phyloP scores from a whole-genome alignment of 495 filamentous ascomycete genomes.

The Lophium mytilinum region DNA sequence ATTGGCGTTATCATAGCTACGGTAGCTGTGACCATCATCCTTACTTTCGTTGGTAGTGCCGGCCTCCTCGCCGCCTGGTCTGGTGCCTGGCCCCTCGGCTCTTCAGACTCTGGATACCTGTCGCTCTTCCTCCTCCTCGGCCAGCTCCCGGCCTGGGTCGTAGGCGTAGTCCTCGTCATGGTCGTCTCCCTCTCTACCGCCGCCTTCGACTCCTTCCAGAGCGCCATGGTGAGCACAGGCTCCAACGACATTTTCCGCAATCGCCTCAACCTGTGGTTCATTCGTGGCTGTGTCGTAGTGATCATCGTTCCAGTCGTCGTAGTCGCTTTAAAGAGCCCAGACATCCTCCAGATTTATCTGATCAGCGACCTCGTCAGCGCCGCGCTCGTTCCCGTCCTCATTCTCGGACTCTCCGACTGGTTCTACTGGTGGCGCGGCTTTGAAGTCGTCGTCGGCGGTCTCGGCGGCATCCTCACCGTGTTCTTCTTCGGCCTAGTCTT shows the following conservation, averaged over 20 bases:
- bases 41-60: conserved; percentile 57
- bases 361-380: conserved; percentile 68
- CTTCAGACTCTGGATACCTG: conserved; percentile 51
- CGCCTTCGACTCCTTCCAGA: conserved; percentile 66
- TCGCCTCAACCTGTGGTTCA: conserved; percentile 59
- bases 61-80: conserved; percentile 69
- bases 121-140: conserved; percentile 65
- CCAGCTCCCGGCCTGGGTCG: conserved; percentile 62
- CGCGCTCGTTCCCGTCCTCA: conserved; percentile 57
- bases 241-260: conserved; percentile 76
- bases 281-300: conserved; percentile 54
- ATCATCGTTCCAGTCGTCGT: conserved; percentile 63
- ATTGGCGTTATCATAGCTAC: conserved; percentile 59
- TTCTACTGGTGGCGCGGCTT: conserved; percentile 68
- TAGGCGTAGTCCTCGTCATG: conserved; percentile 70
- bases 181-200: conserved; percentile 62
- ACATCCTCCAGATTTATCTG: conserved; percentile 66
- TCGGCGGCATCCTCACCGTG: conserved; percentile 64
- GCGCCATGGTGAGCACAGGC: conserved; percentile 65
- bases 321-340: conserved; percentile 60
- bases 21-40: conserved; percentile 50
- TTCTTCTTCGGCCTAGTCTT: conserved; percentile 66
- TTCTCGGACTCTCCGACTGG: conserved; percentile 53
- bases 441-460: conserved; percentile 61
- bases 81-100: conserved; percentile 42